Evolutionary conservation across 176 grass and related monocot genomes (phyloP), one percentile per base, ranked within the genome.

Genomic region (Cymbopogon citratus): DNA sequence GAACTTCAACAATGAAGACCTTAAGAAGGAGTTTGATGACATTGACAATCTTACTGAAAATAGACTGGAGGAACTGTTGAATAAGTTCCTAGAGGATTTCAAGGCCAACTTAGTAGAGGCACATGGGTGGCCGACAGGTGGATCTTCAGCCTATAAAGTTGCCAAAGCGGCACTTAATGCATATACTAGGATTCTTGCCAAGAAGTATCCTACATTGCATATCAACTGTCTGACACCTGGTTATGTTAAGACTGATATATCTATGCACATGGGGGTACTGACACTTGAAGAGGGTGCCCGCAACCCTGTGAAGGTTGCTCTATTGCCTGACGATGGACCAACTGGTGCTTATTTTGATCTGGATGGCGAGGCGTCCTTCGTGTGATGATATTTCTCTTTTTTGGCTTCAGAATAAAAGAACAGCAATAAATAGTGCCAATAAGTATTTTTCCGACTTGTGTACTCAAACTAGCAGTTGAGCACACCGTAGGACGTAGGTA

Each of bases 181-280:
- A 6, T 93, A 93, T 57, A 93, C 91, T 15, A 87, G 90, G 60
- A 87, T 97, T 48, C 70, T 97, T 27, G 91, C 90, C 18, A 97
- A 74, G 89, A 91, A 27, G 43, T 74, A 81, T 60, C 88, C 88
- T 9, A 40, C 21, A 28, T 35, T 93, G 7, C 68, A 33, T 27
- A 85, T 82, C 25, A 97, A 93, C 63, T 91, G 86, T 75, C 9
- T 93, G 34, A 76, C 77, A 60, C 94, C 94, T 26, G 88, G 91
- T 62, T 93, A 84, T 79, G 94, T 97, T 21, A 93, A 89, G 83
- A 89, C 63, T 4, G 91, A 93, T 33, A 84, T 93, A 0, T 93
- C 68, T 36, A 82, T 72, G 75, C 79, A 93, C 67, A 91, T 77
- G 31, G 94, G 91, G 7, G 41, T 33, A 10, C 35, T 80, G 86